These are phyloP conservation scores for Anthostomella pinea DNA, from an alignment of 2,329 filamentous ascomycete genomes.

Conservation along the genomic window DNA sequence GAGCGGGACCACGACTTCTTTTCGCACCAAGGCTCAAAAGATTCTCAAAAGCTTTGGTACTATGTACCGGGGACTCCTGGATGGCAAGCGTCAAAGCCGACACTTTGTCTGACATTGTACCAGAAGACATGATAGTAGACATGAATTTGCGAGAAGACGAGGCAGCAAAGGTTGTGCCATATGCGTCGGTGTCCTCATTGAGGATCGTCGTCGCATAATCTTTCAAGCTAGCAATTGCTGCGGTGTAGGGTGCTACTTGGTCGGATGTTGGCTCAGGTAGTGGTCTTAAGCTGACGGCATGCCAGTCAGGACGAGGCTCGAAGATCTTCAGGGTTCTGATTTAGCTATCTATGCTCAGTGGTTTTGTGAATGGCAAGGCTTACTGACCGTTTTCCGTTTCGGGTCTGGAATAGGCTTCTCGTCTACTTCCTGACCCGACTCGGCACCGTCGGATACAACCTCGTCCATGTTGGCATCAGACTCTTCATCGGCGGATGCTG, in stretches of 20 bases:
- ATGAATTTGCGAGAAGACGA: slow-evolving; percentile 94
- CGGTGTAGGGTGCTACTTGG: slow-evolving; percentile 41
- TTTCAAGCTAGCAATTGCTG: slow-evolving; percentile 53
- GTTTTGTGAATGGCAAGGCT: slow-evolving; percentile 22
- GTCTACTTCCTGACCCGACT: slow-evolving; percentile 16
- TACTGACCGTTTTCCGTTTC: slow-evolving; percentile 43
- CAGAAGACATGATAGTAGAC: slow-evolving; percentile 93
- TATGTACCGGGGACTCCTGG: slow-evolving; percentile 95
- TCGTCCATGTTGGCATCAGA: slow-evolving; percentile 36
- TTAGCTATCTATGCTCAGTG: slow-evolving; percentile 2
- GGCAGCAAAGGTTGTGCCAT: slow-evolving; percentile 69
- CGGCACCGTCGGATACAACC: slow-evolving; percentile 31
- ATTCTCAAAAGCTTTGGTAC: slow-evolving; percentile 82
- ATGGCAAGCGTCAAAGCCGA: slow-evolving; percentile 91
- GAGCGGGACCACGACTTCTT: slow-evolving; percentile 86
- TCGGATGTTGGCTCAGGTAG: slow-evolving; percentile 46
- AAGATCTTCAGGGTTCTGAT: slow-evolving; percentile 42
- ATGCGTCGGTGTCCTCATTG: slow-evolving; percentile 73
- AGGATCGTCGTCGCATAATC: slow-evolving; percentile 72
- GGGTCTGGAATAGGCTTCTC: slow-evolving; percentile 28
- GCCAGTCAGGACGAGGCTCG: slow-evolving; percentile 58
- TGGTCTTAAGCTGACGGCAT: slow-evolving; percentile 42
- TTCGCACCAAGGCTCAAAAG: slow-evolving; percentile 83
- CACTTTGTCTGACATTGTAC: slow-evolving; percentile 94
- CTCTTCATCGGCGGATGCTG: slow-evolving; percentile 37